Conservation (phyloP, 164 flowering plant species). For the Magnolia officinalis region DNA sequence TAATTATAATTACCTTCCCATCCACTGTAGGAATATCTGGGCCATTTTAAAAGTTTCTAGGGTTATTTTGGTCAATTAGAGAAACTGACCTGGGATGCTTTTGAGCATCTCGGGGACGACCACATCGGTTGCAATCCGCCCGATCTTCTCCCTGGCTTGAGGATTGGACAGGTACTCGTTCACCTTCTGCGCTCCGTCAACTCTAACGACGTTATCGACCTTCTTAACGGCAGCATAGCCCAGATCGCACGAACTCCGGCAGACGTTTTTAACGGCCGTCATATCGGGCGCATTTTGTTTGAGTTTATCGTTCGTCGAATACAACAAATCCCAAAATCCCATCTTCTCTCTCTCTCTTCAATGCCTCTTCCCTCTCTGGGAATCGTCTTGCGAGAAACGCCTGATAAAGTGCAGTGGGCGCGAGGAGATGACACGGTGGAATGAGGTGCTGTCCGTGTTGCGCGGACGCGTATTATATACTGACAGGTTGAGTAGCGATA, state of each 20-base stretch:
- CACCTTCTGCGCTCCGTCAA: slow-evolving; percentile 6
- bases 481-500: too few species aligned
- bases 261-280: slow-evolving; percentile 7
- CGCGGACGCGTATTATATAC: too few species aligned
- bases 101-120: neutral
- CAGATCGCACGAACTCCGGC: slow-evolving; percentile 5
- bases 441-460: too few species aligned
- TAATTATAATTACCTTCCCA: too few species aligned
- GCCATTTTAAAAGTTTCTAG: neutral
- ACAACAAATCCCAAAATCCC: neutral
- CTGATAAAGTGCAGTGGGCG: too few species aligned
- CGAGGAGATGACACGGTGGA: too few species aligned
- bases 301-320: slow-evolving; percentile 7
- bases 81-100: neutral
- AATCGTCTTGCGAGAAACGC: too few species aligned
- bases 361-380: too few species aligned
- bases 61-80: neutral
- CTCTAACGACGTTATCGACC: slow-evolving; percentile 9
- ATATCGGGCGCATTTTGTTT: slow-evolving; percentile 12
- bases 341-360: neutral
- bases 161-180: slow-evolving; percentile 7
- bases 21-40: too few species aligned
- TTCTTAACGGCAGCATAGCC: neutral
- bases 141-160: slow-evolving; percentile 7
- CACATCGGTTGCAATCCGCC: neutral